Conservation (phyloP, 2,329 filamentous ascomycete species). For the Tolypocladium endophyticum region DNA sequence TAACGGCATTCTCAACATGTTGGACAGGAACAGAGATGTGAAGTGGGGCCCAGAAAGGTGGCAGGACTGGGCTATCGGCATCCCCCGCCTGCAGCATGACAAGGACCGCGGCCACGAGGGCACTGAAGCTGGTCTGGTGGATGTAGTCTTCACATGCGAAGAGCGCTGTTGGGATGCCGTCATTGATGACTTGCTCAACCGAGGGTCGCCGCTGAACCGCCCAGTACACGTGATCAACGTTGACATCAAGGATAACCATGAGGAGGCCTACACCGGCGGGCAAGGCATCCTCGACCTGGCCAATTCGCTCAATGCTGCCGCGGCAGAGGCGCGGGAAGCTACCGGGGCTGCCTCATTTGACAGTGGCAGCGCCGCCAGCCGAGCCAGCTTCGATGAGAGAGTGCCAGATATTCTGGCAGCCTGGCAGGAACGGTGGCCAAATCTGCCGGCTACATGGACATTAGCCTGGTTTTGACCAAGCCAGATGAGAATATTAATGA, state of each 20-base stretch:
- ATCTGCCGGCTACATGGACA: conserved; percentile 86
- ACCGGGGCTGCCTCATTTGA: conserved; percentile 59
- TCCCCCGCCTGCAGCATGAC: conserved; percentile 67
- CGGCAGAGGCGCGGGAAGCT: conserved; percentile 62
- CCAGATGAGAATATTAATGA: background rate
- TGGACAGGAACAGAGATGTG: conserved; percentile 79
- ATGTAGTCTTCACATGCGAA: conserved; percentile 94
- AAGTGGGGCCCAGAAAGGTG: conserved; percentile 96
- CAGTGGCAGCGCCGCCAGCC: conserved; percentile 52
- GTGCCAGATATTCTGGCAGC: conserved; percentile 84
- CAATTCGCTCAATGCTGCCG: conserved; percentile 70
- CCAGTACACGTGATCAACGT: conserved; percentile 98
- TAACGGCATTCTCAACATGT: conserved; percentile 93
- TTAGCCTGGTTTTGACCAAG: conserved; percentile 73
- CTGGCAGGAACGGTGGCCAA: conserved; percentile 94
- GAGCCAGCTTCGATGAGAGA: conserved; percentile 77
- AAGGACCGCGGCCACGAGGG: conserved; percentile 69
- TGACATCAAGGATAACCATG: conserved; percentile 96
- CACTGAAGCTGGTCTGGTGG: conserved; percentile 80
- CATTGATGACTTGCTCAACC: conserved; percentile 79
- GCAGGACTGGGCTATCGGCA: conserved; percentile 91
- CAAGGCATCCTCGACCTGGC: conserved; percentile 88
- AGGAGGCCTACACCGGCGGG: conserved; percentile 86
- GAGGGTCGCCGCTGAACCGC: conserved; percentile 77
- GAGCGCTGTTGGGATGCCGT: conserved; percentile 98